These are phyloP conservation scores for Amorphotheca resinae DNA, from an alignment of 495 filamentous ascomycete species.

Conservation along the genomic window DNA sequence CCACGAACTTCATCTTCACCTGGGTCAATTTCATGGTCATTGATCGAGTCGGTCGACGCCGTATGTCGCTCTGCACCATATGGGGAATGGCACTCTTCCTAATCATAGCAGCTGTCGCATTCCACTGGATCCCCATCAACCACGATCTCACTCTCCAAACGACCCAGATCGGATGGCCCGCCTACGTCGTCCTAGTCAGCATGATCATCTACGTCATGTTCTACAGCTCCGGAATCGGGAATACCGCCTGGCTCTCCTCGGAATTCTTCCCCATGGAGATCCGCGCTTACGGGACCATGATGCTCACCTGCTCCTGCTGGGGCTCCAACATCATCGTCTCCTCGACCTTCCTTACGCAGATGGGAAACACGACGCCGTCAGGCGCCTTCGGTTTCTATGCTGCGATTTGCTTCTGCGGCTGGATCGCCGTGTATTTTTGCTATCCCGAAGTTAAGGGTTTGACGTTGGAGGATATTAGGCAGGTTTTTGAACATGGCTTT, in stretches of 20 bases:
- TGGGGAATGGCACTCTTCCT: constrained; percentile 32
- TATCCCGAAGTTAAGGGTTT: constrained; percentile 39
- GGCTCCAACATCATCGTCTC: constrained; percentile 40
- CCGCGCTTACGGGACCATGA: constrained; percentile 40
- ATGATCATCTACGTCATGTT: constrained; percentile 39
- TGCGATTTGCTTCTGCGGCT: constrained; percentile 34
- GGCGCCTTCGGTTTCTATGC: constrained; percentile 43
- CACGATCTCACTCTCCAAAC: constrained; percentile 20
- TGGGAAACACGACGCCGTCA: constrained; percentile 33
- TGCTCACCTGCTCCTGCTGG: constrained; percentile 38
- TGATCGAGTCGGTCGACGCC: constrained; percentile 34
- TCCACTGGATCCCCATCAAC: constrained; percentile 38
- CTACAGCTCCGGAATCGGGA: constrained; percentile 34
- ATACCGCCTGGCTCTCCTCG: constrained; percentile 37
- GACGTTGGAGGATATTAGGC: constrained; percentile 35
- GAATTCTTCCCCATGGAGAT: constrained; percentile 43
- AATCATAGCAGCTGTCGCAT: constrained; percentile 32
- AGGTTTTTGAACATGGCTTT: constrained; percentile 37
- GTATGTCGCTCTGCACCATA: constrained; percentile 33
- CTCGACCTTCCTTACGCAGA: constrained; percentile 38
- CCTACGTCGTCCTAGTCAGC: constrained; percentile 29
- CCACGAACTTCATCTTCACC: constrained; percentile 41
- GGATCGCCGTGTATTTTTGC: constrained; percentile 34
- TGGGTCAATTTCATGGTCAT: constrained; percentile 37
- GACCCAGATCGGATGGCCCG: constrained; percentile 24